Base-by-base conservation (phyloP, 2,329 filamentous ascomycete species). In the Parafenestella ontariensis region DNA sequence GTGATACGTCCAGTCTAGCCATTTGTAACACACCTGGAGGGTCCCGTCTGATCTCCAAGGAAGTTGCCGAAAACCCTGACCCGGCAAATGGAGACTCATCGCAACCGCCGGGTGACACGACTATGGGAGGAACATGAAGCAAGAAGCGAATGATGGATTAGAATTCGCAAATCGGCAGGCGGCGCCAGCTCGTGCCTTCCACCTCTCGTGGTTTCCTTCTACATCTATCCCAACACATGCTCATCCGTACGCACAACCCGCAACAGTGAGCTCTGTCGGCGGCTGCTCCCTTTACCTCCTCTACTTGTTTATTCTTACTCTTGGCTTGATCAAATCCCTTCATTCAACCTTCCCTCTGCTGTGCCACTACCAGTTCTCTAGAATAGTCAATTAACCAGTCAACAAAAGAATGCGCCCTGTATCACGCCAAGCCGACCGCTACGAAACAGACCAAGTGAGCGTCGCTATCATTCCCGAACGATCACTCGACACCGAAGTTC, bases 1-100 rank as follows among this genome's bases (percentile, higher is more conserved):
- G 78, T 33, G 78, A 80, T 31, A 61, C 54, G 26, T 62, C 63
- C 18, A 60, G 58, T 21, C 52, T 73, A 24, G 57, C 39, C 7
- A 28, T 70, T 5, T 49, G 54, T 9, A 59, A 57, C 11, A 59
- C 58, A 6, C n/a, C 53, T 5, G 46, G 56, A 5, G 65, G 61
- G 2, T 40, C 59, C n/a, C 65, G 53, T 24, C 45, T 70, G 11
- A 53, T 66, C 1, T 53, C 54, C 15, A 46, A 54, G 29, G 46
- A 52, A 29, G 50, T 42, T 31, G 15, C 18, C 31, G 15, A 40
- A 15, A 33, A 21, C 4, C 24, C 7, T 23, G 3, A 2, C 21
- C 18, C 37, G 6, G 17, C 11, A 11, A 29, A 51, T 8, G 17
- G 39, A 17, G 20, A 10, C 34, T 9, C 43, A 20, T 41, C 37